Evolutionary conservation across 345 rosid genomes (phyloP), one percentile per base, ranked within the genome.

Genomic region (Salix brachista): DNA sequence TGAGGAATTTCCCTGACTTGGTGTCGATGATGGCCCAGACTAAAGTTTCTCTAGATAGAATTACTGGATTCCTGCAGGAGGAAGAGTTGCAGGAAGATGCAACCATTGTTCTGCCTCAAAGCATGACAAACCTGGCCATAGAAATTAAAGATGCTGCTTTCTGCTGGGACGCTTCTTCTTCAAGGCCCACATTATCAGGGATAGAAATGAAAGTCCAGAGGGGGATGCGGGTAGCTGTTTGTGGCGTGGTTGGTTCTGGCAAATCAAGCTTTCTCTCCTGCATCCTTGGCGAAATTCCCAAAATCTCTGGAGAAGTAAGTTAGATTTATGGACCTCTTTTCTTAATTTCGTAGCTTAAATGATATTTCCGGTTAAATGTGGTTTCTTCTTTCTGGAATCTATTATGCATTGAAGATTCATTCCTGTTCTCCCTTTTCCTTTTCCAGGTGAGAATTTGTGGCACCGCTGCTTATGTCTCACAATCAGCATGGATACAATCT

Each of bases 11-110:
- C 83, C 99, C 99, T 56, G 99, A 96, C 79, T 81, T 96, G 80
- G 97, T 96, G 34, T 96, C 99, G 44, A 96, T 96, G 99, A 96
- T 94, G 97, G 98, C 99, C 36, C 99, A 96, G 86, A 96, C 52
- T 46, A 96, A 94, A 84, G 98, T 96, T 60, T 96, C 99, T 76
- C 98, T 96, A 73, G 99, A 96, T 87, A 87, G 99, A 84, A 88
- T 96, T 79, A 91, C 99, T 64, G 97, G 97, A 74, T 96, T 94
- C 92, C 88, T 96, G 79, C 94, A 75, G 84, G 99, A 96, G 78
- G 99, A 96, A 84, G 97, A 94, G 75, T 88, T 96, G 75, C 98
- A 87, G 79, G 99, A 87, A 82, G 99, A 92, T 85, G 99, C 99
- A 60, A 90, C 96, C 73, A 65, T 86, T 74, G 89, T 85, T 85